Percentiles rank a stretch among this genome's conserved stretches.
These are phyloP conservation scores for Spinacia oleracea DNA, from an alignment of 179 eudicot genomes.

Conservation along the genomic window DNA sequence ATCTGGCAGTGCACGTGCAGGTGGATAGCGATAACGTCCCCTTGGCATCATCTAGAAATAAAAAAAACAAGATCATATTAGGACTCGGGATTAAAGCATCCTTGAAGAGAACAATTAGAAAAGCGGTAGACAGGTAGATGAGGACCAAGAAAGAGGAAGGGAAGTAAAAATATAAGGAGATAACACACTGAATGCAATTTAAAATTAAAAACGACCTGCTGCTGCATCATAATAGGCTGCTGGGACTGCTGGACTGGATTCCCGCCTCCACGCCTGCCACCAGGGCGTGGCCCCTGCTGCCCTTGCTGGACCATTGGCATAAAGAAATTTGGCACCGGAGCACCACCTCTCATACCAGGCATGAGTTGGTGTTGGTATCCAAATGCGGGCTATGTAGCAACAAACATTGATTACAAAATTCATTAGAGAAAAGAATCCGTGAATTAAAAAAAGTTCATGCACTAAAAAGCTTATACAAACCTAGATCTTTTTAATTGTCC, in stretches of 20 bases:
- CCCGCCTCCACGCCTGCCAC: slow-evolving; percentile 70
- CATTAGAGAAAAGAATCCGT: neutral
- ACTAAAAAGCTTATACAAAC: neutral
- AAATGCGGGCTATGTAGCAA: slow-evolving; percentile 53
- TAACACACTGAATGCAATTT: neutral
- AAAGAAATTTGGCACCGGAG: slow-evolving; percentile 57
- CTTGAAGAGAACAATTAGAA: neutral
- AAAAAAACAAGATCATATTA: neutral
- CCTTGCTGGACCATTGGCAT: slow-evolving; percentile 64
- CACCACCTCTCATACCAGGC: slow-evolving; percentile 68
- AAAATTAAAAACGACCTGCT: slow-evolving; percentile 34
- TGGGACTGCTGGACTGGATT: slow-evolving; percentile 58
- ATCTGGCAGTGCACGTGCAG: slow-evolving; percentile 66
- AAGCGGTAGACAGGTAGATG: neutral
- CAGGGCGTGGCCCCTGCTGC: slow-evolving; percentile 75
- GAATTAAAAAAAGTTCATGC: neutral
- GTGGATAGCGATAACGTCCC: slow-evolving; percentile 74
- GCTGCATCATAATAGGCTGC: slow-evolving; percentile 74
- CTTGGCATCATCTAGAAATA: slow-evolving; percentile 66
- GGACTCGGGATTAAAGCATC: neutral
- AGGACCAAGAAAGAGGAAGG: neutral
- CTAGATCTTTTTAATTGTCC: neutral
- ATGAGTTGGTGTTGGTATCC: slow-evolving; percentile 84
- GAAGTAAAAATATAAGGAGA: neutral
- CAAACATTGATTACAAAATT: neutral